Evolutionary conservation across 1,284 basidiomycete species (phyloP).

Genomic region (Calocybe gambosa): DNA sequence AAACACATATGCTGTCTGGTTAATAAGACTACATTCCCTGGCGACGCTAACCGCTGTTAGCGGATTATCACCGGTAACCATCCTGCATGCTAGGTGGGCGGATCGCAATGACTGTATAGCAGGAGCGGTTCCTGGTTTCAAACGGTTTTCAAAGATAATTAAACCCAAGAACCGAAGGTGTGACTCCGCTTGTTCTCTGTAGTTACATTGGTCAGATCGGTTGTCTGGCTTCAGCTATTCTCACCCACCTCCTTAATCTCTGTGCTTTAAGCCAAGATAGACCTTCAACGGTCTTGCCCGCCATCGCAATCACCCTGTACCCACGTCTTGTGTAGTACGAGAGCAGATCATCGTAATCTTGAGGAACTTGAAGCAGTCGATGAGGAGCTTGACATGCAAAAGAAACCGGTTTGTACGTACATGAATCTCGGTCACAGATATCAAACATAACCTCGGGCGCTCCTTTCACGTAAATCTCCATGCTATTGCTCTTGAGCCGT

Average conservation of each 20-base stretch:
- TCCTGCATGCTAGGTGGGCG: conserved; percentile 91
- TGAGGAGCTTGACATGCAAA: conserved; percentile 1
- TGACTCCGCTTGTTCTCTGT: conserved; percentile 90
- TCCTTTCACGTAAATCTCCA: conserved; percentile 99
- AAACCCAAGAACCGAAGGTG: conserved; percentile 90
- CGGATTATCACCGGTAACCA: conserved; percentile 99
- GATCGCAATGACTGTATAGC: conserved; percentile 86
- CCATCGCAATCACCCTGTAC: conserved; percentile 97
- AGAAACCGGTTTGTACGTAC: conserved; percentile 34
- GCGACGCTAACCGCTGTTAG: conserved; percentile 97
- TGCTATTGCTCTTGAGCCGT: conserved; percentile 85
- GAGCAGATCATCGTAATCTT: conserved; percentile 94
- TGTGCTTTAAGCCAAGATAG: conserved; percentile 98
- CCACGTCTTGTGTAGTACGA: conserved; percentile 97
- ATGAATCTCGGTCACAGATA: conserved; percentile 85
- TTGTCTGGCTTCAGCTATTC: neutral
- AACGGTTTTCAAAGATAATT: conserved; percentile 98
- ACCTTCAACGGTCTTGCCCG: conserved; percentile 91
- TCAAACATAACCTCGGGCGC: conserved; percentile 97
- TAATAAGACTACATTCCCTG: conserved; percentile 89
- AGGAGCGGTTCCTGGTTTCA: conserved; percentile 90
- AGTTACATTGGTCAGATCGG: conserved; percentile 5
- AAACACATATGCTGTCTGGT: conserved; percentile 89
- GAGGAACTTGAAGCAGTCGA: conserved; percentile 60
- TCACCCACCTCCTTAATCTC: conserved; percentile 79